Conservation (phyloP, 75 land plant genomes). For the Pinus taeda region DNA sequence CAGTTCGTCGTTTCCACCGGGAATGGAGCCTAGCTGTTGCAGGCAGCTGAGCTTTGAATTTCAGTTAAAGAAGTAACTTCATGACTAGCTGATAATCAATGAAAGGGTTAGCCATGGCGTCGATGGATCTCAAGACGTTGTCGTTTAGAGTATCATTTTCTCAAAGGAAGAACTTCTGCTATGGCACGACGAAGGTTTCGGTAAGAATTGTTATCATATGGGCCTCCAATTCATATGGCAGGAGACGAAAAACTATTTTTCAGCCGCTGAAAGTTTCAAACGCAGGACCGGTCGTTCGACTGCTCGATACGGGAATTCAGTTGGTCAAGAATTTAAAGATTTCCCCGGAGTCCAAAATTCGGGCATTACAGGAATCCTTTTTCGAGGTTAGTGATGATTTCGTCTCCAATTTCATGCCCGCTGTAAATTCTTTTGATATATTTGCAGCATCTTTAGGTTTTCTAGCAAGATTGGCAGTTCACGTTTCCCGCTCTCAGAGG, state of each 20-base stretch:
- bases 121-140: too few relatives aligned
- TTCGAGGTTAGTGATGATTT: not conserved
- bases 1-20: too few relatives aligned
- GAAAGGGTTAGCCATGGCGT: too few relatives aligned
- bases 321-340: not conserved
- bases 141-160: too few relatives aligned
- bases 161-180: too few relatives aligned
- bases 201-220: too few relatives aligned
- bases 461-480: conserved; percentile 4
- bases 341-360: not conserved
- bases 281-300: not conserved
- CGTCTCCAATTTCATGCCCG: not conserved
- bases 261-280: not conserved
- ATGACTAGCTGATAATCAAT: too few relatives aligned
- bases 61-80: too few relatives aligned
- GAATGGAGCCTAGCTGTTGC: too few relatives aligned
- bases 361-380: not conserved
- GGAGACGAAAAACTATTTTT: not conserved
- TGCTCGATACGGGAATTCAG: not conserved
- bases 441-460: conserved; percentile 4
- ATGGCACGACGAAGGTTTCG: too few relatives aligned
- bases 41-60: too few relatives aligned
- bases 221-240: not conserved
- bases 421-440: conserved; percentile 1
- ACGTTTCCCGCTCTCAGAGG: not conserved